Percentiles rank a stretch among this genome's conserved stretches.
phyloP scores from a whole-genome alignment of 169 alveolate species.

The Plasmodium gallinaceum region DNA sequence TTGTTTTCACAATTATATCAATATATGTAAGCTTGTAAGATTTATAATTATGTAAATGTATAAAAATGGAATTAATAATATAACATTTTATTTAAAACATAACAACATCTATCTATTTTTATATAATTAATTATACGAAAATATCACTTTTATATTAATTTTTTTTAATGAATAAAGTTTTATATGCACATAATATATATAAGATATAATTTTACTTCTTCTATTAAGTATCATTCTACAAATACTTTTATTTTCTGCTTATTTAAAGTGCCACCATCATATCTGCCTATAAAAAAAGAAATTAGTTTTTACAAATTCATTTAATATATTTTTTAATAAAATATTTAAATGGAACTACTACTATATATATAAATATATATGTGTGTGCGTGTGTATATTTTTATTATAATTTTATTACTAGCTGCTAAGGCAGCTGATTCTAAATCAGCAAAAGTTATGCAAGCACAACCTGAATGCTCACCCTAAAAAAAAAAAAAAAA shows the following conservation, averaged over 20 bases:
- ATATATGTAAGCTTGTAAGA: too few species aligned
- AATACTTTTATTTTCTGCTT: slow-evolving; percentile 68
- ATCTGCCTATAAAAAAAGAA: slow-evolving; percentile 40
- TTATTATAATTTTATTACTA: slow-evolving; percentile 35
- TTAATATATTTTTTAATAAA: background rate
- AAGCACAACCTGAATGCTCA: slow-evolving; percentile 71
- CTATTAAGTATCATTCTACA: slow-evolving; percentile 35
- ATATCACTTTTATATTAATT: too few species aligned
- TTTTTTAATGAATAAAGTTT: background rate
- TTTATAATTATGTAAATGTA: too few species aligned
- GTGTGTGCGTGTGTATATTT: background rate
- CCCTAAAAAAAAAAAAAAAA: slow-evolving; percentile 33
- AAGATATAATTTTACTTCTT: slow-evolving; percentile 11
- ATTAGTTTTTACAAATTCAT: background rate
- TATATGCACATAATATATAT: slow-evolving; percentile 1
- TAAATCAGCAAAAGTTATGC: slow-evolving; percentile 51
- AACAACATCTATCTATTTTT: background rate
- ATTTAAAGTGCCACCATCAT: slow-evolving; percentile 71
- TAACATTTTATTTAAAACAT: background rate
- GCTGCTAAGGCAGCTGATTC: slow-evolving; percentile 73
- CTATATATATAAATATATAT: background rate
- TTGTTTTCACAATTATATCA: too few species aligned
- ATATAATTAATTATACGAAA: background rate
- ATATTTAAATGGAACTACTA: background rate
- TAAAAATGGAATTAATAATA: too few species aligned